Conservation (phyloP, 2,329 filamentous ascomycete species). For the Fusarium tuaranense region DNA sequence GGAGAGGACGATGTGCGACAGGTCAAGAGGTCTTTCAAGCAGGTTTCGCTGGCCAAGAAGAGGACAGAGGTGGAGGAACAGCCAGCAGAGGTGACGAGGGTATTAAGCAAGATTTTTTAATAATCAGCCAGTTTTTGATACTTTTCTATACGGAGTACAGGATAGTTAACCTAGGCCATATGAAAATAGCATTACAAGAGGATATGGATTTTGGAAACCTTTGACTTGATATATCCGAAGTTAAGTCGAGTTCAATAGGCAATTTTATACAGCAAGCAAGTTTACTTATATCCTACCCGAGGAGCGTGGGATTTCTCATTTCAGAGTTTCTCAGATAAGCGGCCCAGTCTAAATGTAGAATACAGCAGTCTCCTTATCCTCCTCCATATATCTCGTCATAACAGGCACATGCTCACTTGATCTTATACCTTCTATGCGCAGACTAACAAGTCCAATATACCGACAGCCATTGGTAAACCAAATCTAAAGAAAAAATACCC, state of each 20-base stretch:
- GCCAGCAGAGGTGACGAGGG: conserved; percentile 68
- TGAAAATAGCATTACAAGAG: not conserved
- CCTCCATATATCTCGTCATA: not conserved
- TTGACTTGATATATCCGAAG: not conserved
- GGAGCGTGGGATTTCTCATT: not conserved
- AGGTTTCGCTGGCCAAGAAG: conserved; percentile 70
- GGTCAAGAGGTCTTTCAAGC: conserved; percentile 69
- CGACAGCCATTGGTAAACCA: not conserved
- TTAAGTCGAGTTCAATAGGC: not conserved
- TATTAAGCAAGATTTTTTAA: conserved; percentile 75
- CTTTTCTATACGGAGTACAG: not conserved
- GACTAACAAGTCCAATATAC: not conserved
- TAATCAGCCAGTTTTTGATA: conserved; percentile 10
- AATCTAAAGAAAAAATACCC: not conserved
- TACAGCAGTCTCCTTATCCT: no score
- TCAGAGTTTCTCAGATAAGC: not conserved
- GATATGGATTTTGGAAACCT: not conserved
- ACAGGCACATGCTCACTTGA: not conserved
- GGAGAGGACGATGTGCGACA: conserved; percentile 35
- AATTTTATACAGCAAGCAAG: not conserved
- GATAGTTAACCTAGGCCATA: not conserved
- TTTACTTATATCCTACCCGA: not conserved
- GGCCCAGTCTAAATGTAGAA: not conserved
- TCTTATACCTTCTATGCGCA: not conserved
- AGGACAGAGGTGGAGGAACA: conserved; percentile 58